Percentiles rank a stretch among this genome's conserved stretches.
phyloP scores from a whole-genome alignment of 306 rosid species.

The Begonia fuchsioides region DNA sequence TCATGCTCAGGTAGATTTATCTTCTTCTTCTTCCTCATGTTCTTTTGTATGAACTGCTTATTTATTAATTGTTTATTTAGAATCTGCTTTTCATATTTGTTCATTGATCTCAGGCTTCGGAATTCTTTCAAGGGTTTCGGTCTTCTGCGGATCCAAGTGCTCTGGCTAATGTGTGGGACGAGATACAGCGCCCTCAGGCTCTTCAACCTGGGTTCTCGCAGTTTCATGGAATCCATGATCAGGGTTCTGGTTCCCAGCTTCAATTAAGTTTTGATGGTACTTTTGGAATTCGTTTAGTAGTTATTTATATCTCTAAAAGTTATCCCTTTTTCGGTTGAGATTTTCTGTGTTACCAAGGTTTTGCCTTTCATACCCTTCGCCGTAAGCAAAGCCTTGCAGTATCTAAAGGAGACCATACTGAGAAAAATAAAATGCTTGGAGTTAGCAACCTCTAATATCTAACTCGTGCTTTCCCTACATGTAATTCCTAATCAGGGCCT shows the following conservation, averaged over 20 bases:
- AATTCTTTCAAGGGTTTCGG: slow-evolving; percentile 57
- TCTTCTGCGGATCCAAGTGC: slow-evolving; percentile 36
- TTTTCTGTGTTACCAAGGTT: too few species aligned
- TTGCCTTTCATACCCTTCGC: too few species aligned
- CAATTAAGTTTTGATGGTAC: slow-evolving; percentile 60
- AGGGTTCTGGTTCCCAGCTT: slow-evolving; percentile 22
- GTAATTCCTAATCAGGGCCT: too few species aligned
- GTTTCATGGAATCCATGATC: slow-evolving; percentile 18
- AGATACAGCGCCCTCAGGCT: slow-evolving; percentile 33
- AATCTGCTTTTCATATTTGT: neutral
- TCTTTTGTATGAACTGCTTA: neutral
- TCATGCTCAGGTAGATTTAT: slow-evolving; percentile 40
- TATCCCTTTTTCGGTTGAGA: too few species aligned
- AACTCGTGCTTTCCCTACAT: too few species aligned
- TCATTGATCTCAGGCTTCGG: slow-evolving; percentile 36
- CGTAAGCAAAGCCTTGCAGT: too few species aligned
- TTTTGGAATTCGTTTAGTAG: neutral
- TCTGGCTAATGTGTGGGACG: slow-evolving; percentile 72
- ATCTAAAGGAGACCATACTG: too few species aligned
- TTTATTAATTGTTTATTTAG: neutral
- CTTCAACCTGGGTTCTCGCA: slow-evolving; percentile 18
- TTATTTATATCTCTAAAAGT: too few species aligned
- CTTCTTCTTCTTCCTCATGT: neutral
- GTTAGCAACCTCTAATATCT: too few species aligned
- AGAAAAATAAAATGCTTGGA: too few species aligned